Evolutionary conservation across 441 rosid species (phyloP).

Genomic region (Bruguiera hainesii): DNA sequence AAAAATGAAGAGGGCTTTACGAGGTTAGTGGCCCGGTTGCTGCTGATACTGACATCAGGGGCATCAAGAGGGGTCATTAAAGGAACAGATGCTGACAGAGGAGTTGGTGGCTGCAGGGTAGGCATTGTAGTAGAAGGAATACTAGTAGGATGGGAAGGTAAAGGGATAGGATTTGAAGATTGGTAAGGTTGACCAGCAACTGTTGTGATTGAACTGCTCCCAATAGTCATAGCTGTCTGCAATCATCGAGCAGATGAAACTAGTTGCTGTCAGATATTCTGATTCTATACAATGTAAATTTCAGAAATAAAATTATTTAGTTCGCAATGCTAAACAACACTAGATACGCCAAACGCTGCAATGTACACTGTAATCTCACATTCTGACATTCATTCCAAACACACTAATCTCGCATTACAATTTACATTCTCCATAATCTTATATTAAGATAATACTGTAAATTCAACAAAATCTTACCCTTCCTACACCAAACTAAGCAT

Average conservation of each 20-base stretch:
- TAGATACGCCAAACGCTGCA: too few species aligned
- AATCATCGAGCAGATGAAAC: slow-evolving; percentile 18
- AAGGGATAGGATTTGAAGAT: slow-evolving; percentile 36
- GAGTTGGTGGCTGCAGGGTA: slow-evolving; percentile 45
- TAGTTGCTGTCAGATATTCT: neutral
- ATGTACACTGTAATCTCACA: too few species aligned
- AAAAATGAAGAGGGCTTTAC: slow-evolving; percentile 75
- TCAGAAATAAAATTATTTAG: too few species aligned
- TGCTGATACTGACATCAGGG: slow-evolving; percentile 39
- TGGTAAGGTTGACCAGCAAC: slow-evolving; percentile 48
- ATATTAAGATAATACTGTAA: too few species aligned
- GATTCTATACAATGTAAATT: neutral
- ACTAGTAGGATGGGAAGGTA: slow-evolving; percentile 39
- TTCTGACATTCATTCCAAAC: too few species aligned
- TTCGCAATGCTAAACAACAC: too few species aligned
- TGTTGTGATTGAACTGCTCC: slow-evolving; percentile 40
- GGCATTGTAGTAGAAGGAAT: slow-evolving; percentile 38
- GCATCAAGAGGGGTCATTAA: slow-evolving; percentile 46
- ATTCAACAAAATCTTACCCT: too few species aligned
- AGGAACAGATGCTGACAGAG: slow-evolving; percentile 43
- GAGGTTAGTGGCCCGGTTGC: slow-evolving; percentile 43
- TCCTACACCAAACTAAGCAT: too few species aligned
- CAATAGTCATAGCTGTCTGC: slow-evolving; percentile 66
- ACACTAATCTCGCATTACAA: too few species aligned
- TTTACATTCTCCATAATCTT: too few species aligned